These are phyloP conservation scores for Phytopythium boreale DNA, from an alignment of 352 stramenopile genomes.

Conservation along the genomic window DNA sequence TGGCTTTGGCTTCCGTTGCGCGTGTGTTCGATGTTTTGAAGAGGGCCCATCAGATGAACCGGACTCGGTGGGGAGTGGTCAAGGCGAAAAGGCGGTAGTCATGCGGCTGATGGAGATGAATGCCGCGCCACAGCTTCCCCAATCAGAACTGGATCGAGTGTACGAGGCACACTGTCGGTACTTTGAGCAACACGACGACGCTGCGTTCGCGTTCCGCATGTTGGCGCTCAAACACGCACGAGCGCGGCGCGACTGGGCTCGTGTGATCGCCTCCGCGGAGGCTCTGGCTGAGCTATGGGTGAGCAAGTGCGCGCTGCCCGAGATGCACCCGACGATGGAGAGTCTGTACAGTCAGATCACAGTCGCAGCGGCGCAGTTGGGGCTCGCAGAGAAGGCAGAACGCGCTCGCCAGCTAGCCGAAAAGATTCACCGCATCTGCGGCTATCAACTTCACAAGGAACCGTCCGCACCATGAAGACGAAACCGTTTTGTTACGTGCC, in stretches of 20 bases:
- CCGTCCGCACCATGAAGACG: background rate
- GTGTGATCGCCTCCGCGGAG: conserved; percentile 26
- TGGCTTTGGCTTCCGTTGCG: conserved; percentile 55
- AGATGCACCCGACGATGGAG: conserved; percentile 38
- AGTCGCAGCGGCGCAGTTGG: conserved; percentile 29
- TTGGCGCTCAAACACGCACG: conserved; percentile 37
- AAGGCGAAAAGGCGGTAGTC: conserved; percentile 13
- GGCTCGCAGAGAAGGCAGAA: conserved; percentile 12
- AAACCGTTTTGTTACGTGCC: too few species aligned
- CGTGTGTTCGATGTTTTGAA: conserved; percentile 36
- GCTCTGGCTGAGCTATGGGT: conserved; percentile 35
- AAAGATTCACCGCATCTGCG: conserved; percentile 28
- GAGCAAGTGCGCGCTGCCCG: conserved; percentile 18
- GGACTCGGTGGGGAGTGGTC: conserved; percentile 7
- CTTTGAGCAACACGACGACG: conserved; percentile 24
- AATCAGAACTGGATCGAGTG: conserved; percentile 14
- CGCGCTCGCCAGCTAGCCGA: conserved; percentile 10
- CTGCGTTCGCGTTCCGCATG: conserved; percentile 39
- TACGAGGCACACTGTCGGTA: conserved; percentile 12
- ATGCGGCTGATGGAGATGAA: conserved; percentile 29
- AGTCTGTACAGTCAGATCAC: conserved; percentile 50
- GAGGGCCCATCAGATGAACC: conserved; percentile 8
- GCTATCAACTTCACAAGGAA: conserved; percentile 10
- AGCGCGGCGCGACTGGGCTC: conserved; percentile 18
- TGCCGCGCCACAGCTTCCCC: conserved; percentile 4